Evolutionary conservation across 352 stramenopile species (phyloP).

Genomic region (Globisporangium barbulae): DNA sequence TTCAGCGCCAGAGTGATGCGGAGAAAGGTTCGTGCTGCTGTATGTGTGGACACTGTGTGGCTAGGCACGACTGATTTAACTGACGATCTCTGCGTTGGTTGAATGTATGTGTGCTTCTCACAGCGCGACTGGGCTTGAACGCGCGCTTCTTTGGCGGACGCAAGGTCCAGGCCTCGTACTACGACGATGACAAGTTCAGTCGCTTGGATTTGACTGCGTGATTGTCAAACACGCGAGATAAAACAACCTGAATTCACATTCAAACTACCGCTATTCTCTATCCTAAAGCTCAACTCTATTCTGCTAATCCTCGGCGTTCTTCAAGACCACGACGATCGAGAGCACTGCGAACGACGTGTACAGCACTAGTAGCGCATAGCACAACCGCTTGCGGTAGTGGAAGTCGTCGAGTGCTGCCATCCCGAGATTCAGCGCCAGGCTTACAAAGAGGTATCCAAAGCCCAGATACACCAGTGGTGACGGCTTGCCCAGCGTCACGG

Average conservation of each 20-base stretch:
- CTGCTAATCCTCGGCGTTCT: constrained; percentile 9
- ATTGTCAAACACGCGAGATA: neutral
- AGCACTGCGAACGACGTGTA: constrained; percentile 66
- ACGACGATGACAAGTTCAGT: constrained; percentile 79
- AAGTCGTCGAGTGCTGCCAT: constrained; percentile 57
- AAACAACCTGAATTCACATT: constrained; percentile 2
- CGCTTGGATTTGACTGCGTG: constrained; percentile 51
- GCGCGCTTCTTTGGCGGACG: constrained; percentile 88
- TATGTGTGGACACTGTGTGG: constrained; percentile 2
- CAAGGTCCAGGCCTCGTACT: constrained; percentile 78
- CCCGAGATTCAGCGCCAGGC: constrained; percentile 62
- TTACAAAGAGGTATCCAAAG: constrained; percentile 63
- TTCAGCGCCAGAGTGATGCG: constrained; percentile 57
- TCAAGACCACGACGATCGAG: constrained; percentile 51
- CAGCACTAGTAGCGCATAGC: constrained; percentile 52
- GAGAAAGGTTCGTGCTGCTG: constrained; percentile 59
- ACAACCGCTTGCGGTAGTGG: constrained; percentile 52
- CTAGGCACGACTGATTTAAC: neutral
- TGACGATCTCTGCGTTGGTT: neutral
- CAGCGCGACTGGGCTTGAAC: constrained; percentile 79
- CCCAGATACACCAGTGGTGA: constrained; percentile 64
- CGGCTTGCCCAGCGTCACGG: constrained; percentile 48
- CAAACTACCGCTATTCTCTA: neutral
- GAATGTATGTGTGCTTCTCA: neutral
- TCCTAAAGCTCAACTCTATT: neutral